Evolutionary conservation across 768 basidiomycete species (phyloP).

Genomic region (Glaciozyma antarctica): DNA sequence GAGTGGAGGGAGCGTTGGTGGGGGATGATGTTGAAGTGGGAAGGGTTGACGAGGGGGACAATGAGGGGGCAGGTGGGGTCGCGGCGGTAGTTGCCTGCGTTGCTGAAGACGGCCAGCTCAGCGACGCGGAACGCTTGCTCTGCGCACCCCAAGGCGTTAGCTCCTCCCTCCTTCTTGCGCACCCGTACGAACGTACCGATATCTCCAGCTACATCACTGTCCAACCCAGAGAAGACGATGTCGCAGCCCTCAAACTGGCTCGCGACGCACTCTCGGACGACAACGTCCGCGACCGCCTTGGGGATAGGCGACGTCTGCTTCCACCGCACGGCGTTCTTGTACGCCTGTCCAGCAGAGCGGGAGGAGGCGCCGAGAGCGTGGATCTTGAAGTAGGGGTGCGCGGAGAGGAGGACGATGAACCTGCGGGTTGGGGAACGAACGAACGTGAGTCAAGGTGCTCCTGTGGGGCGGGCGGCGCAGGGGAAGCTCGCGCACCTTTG

Average conservation of each 20-base stretch:
- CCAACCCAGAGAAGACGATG: conserved; percentile 90
- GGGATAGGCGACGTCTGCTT: conserved; percentile 79
- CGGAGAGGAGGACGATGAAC: conserved; percentile 76
- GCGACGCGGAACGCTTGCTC: conserved; percentile 78
- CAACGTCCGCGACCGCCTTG: conserved; percentile 49
- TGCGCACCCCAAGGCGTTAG: conserved; percentile 37
- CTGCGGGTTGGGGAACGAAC: background rate
- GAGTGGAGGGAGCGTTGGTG: conserved; percentile 53
- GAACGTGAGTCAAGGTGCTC: background rate
- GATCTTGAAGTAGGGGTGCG: conserved; percentile 82
- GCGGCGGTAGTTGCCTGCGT: conserved; percentile 89
- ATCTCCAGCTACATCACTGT: conserved; percentile 86
- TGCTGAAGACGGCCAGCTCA: conserved; percentile 87
- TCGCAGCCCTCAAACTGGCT: conserved; percentile 68
- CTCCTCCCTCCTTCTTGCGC: background rate
- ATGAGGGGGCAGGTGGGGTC: conserved; percentile 89
- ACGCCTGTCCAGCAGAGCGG: conserved; percentile 74
- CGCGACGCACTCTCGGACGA: conserved; percentile 67
- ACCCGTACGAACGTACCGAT: conserved; percentile 56
- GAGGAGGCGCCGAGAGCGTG: conserved; percentile 80
- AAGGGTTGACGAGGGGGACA: conserved; percentile 88
- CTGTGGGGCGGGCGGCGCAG: background rate
- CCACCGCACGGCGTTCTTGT: conserved; percentile 64
- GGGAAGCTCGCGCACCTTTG: conserved; percentile 14
- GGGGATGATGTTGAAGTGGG: conserved; percentile 69